Base-by-base conservation (phyloP, 1,284 basidiomycete genomes). In the Malassezia arunalokei region DNA sequence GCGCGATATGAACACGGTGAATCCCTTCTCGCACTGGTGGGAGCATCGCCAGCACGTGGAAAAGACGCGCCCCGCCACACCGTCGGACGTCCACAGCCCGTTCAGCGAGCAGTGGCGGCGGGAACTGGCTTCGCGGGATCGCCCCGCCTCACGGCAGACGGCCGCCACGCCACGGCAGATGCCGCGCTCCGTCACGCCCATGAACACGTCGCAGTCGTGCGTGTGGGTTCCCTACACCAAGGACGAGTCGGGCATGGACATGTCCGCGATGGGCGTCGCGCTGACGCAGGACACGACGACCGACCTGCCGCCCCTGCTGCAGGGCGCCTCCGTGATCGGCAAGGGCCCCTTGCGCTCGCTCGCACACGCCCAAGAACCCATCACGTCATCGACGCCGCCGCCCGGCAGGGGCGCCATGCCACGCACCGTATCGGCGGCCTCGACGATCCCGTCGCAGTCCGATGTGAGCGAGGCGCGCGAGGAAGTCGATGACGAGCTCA, bases 1-100 rank as follows among this genome's bases (percentile, higher is more conserved):
- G 29, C 52, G 47, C 28, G 47, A 45, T 15, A 38, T 39, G 31
- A 44, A 33, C 37, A 37, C 43, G 28, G 41, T 44, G 5, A 46
- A 45, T 28, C 40, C 43, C 1, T 55, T 55, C 33, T 43, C 47
- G 17, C 48, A 37, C 38, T 55, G 53, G 53, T 55, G 53, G 53
- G 53, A 55, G 31, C 40, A 50, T 17, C 47, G 47, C 40, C 29
- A 27, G 8, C 7, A 41, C 43, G 24, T 6, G 8, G 39, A 40
- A 40, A 40, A 40, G 39, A 11, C 20, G 20, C 41, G 20, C 3
- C 8, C 41, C 20, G 7, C 27, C 9, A 12, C 20, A 9, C 9
- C 39, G 39, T 40, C 39, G 9, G 39, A 40, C 8, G 11, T 15
- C 2, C 11, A 15, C 9, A 15, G 39, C 9, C 39, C 41, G 14